Evolutionary conservation across 1,139 yeast species (phyloP).

Genomic region (Sugiyamaella japonica): DNA sequence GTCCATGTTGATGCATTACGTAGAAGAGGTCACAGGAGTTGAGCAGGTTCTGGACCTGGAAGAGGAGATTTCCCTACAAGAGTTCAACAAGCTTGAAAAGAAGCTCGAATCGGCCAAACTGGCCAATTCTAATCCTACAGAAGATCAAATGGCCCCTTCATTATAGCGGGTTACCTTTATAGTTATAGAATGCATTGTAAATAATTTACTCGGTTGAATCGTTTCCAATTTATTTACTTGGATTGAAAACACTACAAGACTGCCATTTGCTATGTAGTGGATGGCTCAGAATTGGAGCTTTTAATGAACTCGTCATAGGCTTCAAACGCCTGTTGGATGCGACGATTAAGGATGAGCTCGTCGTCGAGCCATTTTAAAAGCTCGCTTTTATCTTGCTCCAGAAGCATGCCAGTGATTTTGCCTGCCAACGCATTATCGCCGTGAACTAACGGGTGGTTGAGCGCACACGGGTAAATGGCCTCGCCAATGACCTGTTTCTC

Average conservation of each 20-base stretch:
- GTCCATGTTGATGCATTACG: conserved; percentile 79
- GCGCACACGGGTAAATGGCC: conserved; percentile 85
- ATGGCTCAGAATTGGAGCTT: background rate
- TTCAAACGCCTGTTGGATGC: conserved; percentile 86
- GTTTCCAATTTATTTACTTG: background rate
- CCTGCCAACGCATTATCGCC: conserved; percentile 89
- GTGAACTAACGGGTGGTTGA: conserved; percentile 69
- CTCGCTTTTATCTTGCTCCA: conserved; percentile 84
- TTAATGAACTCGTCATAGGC: conserved; percentile 67
- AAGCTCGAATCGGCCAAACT: conserved; percentile 34
- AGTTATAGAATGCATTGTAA: background rate
- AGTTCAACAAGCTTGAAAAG: conserved; percentile 66
- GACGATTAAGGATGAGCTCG: conserved; percentile 70
- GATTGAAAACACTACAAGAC: conserved; percentile 1
- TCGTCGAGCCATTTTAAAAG: conserved; percentile 82
- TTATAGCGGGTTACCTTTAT: conserved; percentile 19
- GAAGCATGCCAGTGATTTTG: conserved; percentile 93
- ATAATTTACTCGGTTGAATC: conserved; percentile 10
- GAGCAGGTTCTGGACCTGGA: conserved; percentile 66
- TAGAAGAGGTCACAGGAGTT: conserved; percentile 77
- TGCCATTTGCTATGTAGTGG: background rate
- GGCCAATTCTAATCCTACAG: conserved; percentile 12
- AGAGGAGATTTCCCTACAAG: conserved; percentile 60
- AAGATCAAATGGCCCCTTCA: conserved; percentile 30
- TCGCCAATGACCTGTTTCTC: conserved; percentile 92